A percentile compares a stretch with the other conserved stretches of the same genome.
Conservation (phyloP, 768 basidiomycete species). For the Lactifluus subvellereus region DNA sequence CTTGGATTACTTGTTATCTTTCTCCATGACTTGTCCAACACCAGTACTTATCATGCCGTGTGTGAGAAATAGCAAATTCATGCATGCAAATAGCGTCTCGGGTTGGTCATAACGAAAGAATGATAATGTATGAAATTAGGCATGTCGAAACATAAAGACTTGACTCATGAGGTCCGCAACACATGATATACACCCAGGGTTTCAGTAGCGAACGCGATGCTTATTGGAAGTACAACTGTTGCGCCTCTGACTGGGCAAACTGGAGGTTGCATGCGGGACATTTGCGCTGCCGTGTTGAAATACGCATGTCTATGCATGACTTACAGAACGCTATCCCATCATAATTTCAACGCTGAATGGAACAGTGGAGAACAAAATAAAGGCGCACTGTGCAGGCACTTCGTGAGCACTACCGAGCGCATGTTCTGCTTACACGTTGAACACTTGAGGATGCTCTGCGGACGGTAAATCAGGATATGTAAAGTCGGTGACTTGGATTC, state of each 20-base stretch:
- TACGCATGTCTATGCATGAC: slow-evolving; percentile 77
- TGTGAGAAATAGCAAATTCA: slow-evolving; percentile 1
- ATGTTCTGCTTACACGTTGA: slow-evolving; percentile 78
- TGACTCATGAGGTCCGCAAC: background rate
- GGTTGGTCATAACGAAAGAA: slow-evolving; percentile 11
- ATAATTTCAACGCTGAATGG: background rate
- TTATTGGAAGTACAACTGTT: slow-evolving; percentile 54
- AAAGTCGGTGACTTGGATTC: background rate
- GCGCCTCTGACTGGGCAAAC: slow-evolving; percentile 84
- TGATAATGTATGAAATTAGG: slow-evolving; percentile 16
- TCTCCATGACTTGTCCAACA: background rate
- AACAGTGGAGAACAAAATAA: slow-evolving; percentile 2
- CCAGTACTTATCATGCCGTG: background rate
- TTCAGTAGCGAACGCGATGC: background rate
- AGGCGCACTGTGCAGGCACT: slow-evolving; percentile 86
- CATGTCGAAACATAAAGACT: slow-evolving; percentile 6
- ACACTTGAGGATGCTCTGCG: slow-evolving; percentile 78
- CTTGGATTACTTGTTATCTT: background rate
- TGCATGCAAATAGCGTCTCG: slow-evolving; percentile 2
- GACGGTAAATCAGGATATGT: background rate
- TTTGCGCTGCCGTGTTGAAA: slow-evolving; percentile 86
- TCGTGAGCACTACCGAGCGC: slow-evolving; percentile 74
- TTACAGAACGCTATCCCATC: slow-evolving; percentile 69
- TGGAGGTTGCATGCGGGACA: slow-evolving; percentile 82
- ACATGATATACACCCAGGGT: background rate